Evolutionary conservation across 2,329 filamentous ascomycete genomes (phyloP), one percentile per base, ranked within the genome.

Genomic region (Trichophaea hybrida): DNA sequence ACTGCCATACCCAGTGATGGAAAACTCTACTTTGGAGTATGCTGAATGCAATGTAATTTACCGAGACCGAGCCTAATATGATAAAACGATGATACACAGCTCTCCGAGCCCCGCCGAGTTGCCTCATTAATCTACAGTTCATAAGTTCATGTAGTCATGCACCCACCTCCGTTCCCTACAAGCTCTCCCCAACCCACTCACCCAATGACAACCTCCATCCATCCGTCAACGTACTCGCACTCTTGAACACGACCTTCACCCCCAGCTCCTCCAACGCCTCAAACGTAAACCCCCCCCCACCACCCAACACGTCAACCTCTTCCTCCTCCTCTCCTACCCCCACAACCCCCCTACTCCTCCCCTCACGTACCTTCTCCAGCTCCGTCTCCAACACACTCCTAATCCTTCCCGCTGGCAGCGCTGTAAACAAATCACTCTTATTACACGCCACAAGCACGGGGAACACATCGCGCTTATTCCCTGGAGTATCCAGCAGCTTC

Each of bases 401-500:
- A 61, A 96, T 86, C 35, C 94, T 76, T 5, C 80, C 78, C 0
- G 86, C 80, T 0, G 93, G 93, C 55, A 96, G 75, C 6, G 91
- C 88, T 0, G 93, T 96, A 71, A 98, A 98, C 0, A 98, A 77
- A 71, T 98, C 93, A 70, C 89, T 80, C 77, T 98, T 98, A 74
- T 97, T 98, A 57, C 89, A 90, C 1, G 89, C 90, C 37, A 98
- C 76, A 38, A 98, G 77, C 6, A 98, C 78, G 15, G 8, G n/a
- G 32, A 49, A 57, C 34, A 13, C 15, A 17, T 24, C 37, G 0
- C 52, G 61, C 15, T 63, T 65, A 67, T 81, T 83, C 50, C 77
- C 75, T 1, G 77, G 77, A 61, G 73, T 73, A 34, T 80, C 78
- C n/a, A 49, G 55, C 15, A 57, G 55, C 72, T 84, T 86, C 75